Conservation (phyloP, 768 basidiomycete species). For the Mycena olivaceomarginata region DNA sequence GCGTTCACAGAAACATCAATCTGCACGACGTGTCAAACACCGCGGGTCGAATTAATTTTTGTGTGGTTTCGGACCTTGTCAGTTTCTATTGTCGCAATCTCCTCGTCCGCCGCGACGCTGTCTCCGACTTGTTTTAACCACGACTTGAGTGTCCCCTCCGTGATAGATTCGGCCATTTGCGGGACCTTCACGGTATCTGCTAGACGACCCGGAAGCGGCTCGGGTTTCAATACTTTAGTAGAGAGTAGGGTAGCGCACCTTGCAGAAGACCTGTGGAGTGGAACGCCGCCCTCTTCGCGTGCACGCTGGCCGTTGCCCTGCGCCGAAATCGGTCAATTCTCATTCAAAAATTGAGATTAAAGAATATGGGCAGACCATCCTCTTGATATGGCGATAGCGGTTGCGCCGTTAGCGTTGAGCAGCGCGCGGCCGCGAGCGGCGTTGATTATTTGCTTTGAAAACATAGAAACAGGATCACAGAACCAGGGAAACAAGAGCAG, state of each 20-base stretch:
- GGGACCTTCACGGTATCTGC: conserved; percentile 96
- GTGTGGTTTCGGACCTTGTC: conserved; percentile 84
- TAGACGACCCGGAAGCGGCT: conserved; percentile 50
- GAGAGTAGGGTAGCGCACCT: conserved; percentile 65
- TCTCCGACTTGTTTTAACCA: conserved; percentile 98
- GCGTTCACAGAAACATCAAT: conserved; percentile 99
- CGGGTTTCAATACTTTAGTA: not conserved
- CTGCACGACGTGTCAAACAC: conserved; percentile 61
- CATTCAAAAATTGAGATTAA: conserved; percentile 16
- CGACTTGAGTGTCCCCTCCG: conserved; percentile 96
- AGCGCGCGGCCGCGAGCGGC: conserved; percentile 78
- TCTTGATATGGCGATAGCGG: conserved; percentile 60
- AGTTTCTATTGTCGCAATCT: conserved; percentile 98
- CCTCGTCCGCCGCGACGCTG: conserved; percentile 92
- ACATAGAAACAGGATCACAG: conserved; percentile 62
- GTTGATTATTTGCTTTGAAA: conserved; percentile 82
- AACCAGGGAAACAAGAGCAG: conserved; percentile 12
- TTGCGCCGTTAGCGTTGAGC: conserved; percentile 58
- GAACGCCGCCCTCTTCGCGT: conserved; percentile 76
- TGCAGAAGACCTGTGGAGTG: conserved; percentile 82
- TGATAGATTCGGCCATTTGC: conserved; percentile 98
- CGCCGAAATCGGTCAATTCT: conserved; percentile 30
- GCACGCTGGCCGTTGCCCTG: conserved; percentile 68
- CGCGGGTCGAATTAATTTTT: not conserved
- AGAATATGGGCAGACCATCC: conserved; percentile 65